phyloP scores from a whole-genome alignment of 2,329 filamentous ascomycete genomes.

The Diplodia corticola region DNA sequence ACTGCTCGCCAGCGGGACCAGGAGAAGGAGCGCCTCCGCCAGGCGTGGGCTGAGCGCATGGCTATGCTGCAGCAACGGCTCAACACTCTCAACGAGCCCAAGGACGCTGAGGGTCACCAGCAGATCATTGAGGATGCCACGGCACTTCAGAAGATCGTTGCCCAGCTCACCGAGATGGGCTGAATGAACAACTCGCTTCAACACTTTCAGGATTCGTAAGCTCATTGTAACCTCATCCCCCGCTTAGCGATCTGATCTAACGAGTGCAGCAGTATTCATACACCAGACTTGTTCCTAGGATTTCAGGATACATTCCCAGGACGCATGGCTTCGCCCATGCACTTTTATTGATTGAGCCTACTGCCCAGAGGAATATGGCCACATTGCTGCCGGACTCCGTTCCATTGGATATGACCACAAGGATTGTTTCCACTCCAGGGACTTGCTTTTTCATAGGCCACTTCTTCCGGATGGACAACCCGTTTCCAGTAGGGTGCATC shows the following conservation, averaged over 20 bases:
- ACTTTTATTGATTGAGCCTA: constrained; percentile 15
- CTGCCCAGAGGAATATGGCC: constrained; percentile 17
- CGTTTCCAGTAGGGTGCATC: constrained; percentile 3
- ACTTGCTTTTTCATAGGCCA: constrained; percentile 11
- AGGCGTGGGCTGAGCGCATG: constrained; percentile 38
- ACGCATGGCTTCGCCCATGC: constrained; percentile 20
- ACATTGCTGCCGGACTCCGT: constrained; percentile 11
- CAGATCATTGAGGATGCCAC: constrained; percentile 39
- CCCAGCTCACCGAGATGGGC: constrained; percentile 36
- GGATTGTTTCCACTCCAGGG: constrained; percentile 5
- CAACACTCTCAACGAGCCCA: constrained; percentile 35
- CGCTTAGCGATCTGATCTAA: not conserved
- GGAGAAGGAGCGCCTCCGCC: constrained; percentile 33
- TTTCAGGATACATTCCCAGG: constrained; percentile 8
- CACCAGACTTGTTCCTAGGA: constrained; percentile 7
- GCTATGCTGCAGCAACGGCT: constrained; percentile 38
- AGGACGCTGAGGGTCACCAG: constrained; percentile 37
- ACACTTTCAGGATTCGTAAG: constrained; percentile 19
- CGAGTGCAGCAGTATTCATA: not conserved
- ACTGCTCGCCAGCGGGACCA: constrained; percentile 34
- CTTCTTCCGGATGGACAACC: constrained; percentile 4
- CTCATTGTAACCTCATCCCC: not conserved
- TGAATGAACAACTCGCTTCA: constrained; percentile 30
- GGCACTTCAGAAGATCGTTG: constrained; percentile 38
- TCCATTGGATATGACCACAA: constrained; percentile 6